Evolutionary conservation across 2,329 filamentous ascomycete species (phyloP), one percentile per base, ranked within the genome.

Genomic region (Purpureocillium lavendulum): DNA sequence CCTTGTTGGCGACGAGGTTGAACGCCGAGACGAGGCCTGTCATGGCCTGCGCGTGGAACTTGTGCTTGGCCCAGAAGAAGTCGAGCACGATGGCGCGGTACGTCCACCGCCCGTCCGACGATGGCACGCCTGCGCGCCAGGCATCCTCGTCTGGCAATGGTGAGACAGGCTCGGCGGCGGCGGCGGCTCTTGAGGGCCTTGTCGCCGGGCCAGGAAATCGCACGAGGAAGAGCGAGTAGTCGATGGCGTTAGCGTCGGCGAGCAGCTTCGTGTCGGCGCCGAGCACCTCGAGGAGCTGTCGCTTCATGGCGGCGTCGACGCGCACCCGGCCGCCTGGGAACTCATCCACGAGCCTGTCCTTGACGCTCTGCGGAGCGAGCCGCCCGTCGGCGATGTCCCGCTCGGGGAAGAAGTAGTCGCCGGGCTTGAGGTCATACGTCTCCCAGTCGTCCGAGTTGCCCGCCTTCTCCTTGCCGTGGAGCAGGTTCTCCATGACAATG

Each of bases 1-100:
- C 82, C 48, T 82, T 71, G 3, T 70, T 63, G 26, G 75, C 77
- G 21, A 86, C 62, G 12, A 70, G 45, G 49, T 86, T 86, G 50
- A 80, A 84, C 0, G 70, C 61, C 36, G 73, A 73, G 42, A 87
- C 73, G 29, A 86, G 57, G 0, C 73, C 70, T 0, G 82, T 84
- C 72, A 87, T 74, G 1, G 75, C 66, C 55, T 71, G 75, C 1
- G 84, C 77, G 39, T 77, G 80, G 0, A 80, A 50, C 48, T 80
- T 82, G 57, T 86, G 81, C 58, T 82, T 84, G 0, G 81, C 76
- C 83, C 83, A 87, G 64, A 87, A 86, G 60, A 88, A 87, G 57
- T 87, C 84, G 28, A 87, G 64, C 12, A 87, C 60, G 0, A 80
- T 71, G 4, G 73, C 79, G 3, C 82, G 71, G 51, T 85, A 87